Evolutionary conservation across 352 stramenopile species (phyloP).

Genomic region (Pythium pyrilobum): DNA sequence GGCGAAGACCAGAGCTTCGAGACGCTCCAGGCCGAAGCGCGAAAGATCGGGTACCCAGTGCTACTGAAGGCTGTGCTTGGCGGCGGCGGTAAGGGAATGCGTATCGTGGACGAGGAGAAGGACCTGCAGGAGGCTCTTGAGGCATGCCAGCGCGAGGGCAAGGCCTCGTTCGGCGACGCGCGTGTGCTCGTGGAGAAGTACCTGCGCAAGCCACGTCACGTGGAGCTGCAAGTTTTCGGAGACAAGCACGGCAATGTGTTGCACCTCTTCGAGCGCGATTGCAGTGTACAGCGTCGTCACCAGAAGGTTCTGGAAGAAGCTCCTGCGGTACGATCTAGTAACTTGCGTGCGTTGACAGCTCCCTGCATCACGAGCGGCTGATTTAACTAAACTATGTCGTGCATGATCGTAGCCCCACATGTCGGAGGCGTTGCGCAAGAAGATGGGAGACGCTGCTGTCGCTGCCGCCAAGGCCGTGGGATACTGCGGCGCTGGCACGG

Average conservation of each 20-base stretch:
- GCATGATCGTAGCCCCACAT: constrained; percentile 54
- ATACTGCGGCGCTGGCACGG: constrained; percentile 91
- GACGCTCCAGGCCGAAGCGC: constrained; percentile 66
- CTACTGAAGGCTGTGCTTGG: constrained; percentile 91
- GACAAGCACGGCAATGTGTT: constrained; percentile 89
- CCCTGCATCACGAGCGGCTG: too few relatives aligned
- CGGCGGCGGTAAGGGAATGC: constrained; percentile 91
- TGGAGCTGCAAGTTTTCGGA: constrained; percentile 92
- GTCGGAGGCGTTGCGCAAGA: constrained; percentile 67
- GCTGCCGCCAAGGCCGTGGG: constrained; percentile 86
- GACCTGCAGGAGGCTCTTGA: constrained; percentile 81
- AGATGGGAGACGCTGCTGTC: constrained; percentile 88
- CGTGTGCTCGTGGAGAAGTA: constrained; percentile 92
- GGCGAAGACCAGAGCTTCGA: constrained; percentile 84
- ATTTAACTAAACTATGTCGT: not conserved
- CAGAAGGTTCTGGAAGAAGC: constrained; percentile 95
- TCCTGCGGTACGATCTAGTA: constrained; percentile 56
- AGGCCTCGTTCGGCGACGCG: constrained; percentile 87
- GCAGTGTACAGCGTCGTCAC: constrained; percentile 87
- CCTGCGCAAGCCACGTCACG: constrained; percentile 82
- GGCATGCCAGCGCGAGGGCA: constrained; percentile 79
- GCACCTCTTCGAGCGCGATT: constrained; percentile 90
- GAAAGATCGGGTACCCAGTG: constrained; percentile 89
- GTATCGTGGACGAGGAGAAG: constrained; percentile 80
- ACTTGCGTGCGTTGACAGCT: not conserved